A percentile compares a stretch with the other conserved stretches of the same genome.
These are phyloP conservation scores for Cordia subcordata DNA, from an alignment of 257 asterid genomes.

Conservation along the genomic window DNA sequence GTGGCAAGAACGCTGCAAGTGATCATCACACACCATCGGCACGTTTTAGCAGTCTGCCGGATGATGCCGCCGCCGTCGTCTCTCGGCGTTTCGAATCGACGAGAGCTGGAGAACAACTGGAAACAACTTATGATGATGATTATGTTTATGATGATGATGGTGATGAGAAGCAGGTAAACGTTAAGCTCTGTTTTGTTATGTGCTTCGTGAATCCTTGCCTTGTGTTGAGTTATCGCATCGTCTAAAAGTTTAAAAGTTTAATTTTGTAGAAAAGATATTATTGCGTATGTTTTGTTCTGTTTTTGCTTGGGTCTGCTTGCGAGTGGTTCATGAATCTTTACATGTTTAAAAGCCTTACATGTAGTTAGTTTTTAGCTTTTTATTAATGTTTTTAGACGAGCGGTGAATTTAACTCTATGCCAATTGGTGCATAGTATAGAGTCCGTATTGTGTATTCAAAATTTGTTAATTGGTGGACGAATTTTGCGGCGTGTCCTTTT, in stretches of 20 bases:
- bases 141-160: conserved; percentile 34
- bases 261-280: no score
- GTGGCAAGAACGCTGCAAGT: background rate
- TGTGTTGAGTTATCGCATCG: background rate
- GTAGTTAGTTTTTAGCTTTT: no score
- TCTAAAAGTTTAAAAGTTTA: background rate
- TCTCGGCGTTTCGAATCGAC: conserved; percentile 46
- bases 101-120: conserved; percentile 46
- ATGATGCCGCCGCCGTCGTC: conserved; percentile 8
- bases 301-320: no score
- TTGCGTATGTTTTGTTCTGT: no score
- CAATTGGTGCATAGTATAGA: no score
- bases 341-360: no score
- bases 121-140: conserved; percentile 26
- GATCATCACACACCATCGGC: background rate
- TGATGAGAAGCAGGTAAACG: conserved; percentile 45
- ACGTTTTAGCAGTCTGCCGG: background rate
- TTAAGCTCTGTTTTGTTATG: background rate
- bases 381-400: no score
- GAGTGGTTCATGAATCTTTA: no score
- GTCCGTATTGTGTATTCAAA: no score
- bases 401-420: no score
- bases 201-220: background rate
- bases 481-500: no score
- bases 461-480: no score